Percentiles rank a stretch among this genome's conserved stretches.
Evolutionary conservation across 176 grass and related monocot species (phyloP).

Genomic region (Chrysopogon serrulatus): DNA sequence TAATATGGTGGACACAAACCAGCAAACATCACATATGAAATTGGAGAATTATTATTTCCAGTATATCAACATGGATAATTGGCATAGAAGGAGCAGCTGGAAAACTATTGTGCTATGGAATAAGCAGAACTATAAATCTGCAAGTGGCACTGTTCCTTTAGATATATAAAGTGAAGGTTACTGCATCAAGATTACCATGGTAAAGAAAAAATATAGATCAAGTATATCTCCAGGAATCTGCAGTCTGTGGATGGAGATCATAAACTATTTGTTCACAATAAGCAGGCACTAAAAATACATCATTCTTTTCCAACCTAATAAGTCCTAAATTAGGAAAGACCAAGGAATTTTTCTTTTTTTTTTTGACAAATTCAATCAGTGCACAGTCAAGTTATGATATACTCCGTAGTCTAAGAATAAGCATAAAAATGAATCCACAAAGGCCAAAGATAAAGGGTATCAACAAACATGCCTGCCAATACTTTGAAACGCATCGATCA

Average conservation of each 20-base stretch:
- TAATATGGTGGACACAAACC: neutral
- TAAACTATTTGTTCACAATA: neutral
- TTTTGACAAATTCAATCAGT: neutral
- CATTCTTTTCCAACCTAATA: neutral
- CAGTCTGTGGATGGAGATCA: neutral
- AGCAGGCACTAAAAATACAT: neutral
- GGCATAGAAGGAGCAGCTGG: neutral
- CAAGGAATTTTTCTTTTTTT: neutral
- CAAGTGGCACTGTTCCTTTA: neutral
- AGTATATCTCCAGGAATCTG: neutral
- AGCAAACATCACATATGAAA: neutral
- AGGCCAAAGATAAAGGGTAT: neutral
- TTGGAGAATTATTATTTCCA: neutral
- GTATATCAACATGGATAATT: neutral
- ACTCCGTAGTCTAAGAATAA: neutral
- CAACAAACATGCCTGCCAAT: slow-evolving; percentile 76
- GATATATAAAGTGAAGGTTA: neutral
- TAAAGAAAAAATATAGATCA: neutral
- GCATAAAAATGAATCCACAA: neutral
- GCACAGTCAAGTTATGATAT: neutral
- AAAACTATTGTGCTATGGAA: neutral
- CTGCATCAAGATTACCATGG: neutral
- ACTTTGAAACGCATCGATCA: slow-evolving; percentile 92
- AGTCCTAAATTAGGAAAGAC: neutral
- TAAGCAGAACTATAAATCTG: neutral